Evolutionary conservation across 1,284 basidiomycete genomes (phyloP), one percentile per base, ranked within the genome.

Genomic region (Ustilago bromivora): DNA sequence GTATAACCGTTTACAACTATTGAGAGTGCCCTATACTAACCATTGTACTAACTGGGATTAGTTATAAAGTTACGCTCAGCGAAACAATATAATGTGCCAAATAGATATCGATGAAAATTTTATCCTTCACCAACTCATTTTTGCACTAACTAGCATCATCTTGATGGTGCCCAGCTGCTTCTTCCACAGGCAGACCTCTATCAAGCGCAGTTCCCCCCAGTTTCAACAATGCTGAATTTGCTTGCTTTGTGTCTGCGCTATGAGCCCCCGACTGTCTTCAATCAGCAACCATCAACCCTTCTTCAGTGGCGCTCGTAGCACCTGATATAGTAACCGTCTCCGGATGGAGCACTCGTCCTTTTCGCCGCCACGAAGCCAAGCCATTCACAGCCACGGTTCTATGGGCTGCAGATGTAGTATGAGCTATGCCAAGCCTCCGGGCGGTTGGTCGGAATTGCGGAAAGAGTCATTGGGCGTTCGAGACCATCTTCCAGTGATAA

Each of bases 1-100:
- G 3, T 3, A 28, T 3, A 19, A 15, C n/a, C 1, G 49, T 19
- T 51, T 34, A 46, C 6, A 51, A 51, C 1, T 1, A 2, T 2
- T 58, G 64, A 60, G 57, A 66, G 57, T 66, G 57, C 57, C 64
- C 57, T 60, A 66, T 66, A 60, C 57, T 66, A 41, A 51, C 57
- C 64, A 66, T 66, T 66, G 57, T 66, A 58, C 57, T 59, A 66
- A 66, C 63, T 66, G 63, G 57, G 63, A 58, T 8, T 31, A 1
- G 19, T 4, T 49, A 49, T 0, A 6, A 11, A 0, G 0, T 4
- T 1, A 5, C 1, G 23, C 40, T n/a, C 43, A 34, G 41, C 19
- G 2, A 36, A 12, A 52, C 4, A 23, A 60, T 28, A 59, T 36
- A 49, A 10, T n/a, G 3, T 9, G 7, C 15, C 23, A 49, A 9